Percentiles rank a stretch among this genome's conserved stretches.
These are phyloP conservation scores for Scheffersomyces lignicola DNA, from an alignment of 1,139 yeast species.

Conservation along the genomic window DNA sequence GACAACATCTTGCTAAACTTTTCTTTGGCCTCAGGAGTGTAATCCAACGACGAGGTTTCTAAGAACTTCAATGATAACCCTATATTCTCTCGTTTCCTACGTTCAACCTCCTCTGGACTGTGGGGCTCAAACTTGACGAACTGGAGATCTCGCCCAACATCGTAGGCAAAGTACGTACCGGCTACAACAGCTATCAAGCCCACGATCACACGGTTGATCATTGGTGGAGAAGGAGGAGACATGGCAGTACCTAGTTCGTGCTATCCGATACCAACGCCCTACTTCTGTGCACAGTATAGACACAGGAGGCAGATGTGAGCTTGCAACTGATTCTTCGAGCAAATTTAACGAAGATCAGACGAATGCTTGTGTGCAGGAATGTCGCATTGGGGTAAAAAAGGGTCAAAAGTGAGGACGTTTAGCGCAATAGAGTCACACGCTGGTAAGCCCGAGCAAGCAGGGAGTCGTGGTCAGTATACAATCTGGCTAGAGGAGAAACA, in stretches of 20 bases:
- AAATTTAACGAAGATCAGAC: too few relatives aligned
- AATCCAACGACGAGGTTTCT: slow-evolving; percentile 41
- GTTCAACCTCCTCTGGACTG: slow-evolving; percentile 40
- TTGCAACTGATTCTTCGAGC: too few relatives aligned
- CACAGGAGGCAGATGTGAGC: too few relatives aligned
- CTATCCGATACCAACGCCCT: too few relatives aligned
- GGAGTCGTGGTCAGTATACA: too few relatives aligned
- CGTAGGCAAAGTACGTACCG: slow-evolving; percentile 34
- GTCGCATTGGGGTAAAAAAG: too few relatives aligned
- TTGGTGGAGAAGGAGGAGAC: slow-evolving; percentile 34
- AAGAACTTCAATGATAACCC: slow-evolving; percentile 32
- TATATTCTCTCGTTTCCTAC: slow-evolving; percentile 34
- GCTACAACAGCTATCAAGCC: slow-evolving; percentile 37
- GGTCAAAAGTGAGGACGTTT: too few relatives aligned
- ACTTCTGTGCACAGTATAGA: too few relatives aligned
- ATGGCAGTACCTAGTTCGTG: neutral
- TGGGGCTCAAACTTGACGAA: slow-evolving; percentile 42
- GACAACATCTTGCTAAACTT: slow-evolving; percentile 24
- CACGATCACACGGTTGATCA: slow-evolving; percentile 33
- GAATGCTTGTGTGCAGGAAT: too few relatives aligned
- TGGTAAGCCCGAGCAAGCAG: too few relatives aligned
- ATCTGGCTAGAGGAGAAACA: too few relatives aligned
- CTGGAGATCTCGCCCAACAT: slow-evolving; percentile 42
- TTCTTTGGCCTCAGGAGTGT: slow-evolving; percentile 46
- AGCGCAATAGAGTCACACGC: too few relatives aligned